A percentile compares a stretch with the other conserved stretches of the same genome.
Evolutionary conservation across 2,329 filamentous ascomycete species (phyloP).

Genomic region (Cladosporium sp.): DNA sequence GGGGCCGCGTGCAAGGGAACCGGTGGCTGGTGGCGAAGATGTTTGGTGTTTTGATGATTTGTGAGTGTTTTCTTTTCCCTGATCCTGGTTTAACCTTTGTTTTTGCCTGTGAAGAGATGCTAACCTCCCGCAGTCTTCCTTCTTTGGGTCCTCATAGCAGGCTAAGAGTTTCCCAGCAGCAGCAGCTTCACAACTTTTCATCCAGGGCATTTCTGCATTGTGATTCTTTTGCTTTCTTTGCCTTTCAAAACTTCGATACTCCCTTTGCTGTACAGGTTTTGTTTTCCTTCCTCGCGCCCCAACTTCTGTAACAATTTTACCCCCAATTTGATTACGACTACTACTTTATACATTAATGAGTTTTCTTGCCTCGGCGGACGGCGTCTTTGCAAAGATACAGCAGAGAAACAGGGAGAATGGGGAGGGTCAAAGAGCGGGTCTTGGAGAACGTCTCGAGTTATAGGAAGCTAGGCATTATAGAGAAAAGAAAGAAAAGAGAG

Average conservation of each 20-base stretch:
- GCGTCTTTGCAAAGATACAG: background rate
- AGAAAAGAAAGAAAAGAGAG: background rate
- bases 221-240: background rate
- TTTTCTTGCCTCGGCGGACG: background rate
- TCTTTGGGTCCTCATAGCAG: slow-evolving; percentile 26
- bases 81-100: background rate
- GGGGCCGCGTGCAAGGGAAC: slow-evolving; percentile 90
- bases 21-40: slow-evolving; percentile 86
- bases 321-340: background rate
- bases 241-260: background rate
- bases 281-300: background rate
- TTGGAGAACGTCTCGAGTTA: background rate
- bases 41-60: slow-evolving; percentile 92
- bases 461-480: background rate
- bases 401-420: background rate
- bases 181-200: background rate
- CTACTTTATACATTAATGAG: background rate
- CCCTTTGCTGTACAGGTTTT: background rate
- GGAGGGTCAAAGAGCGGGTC: background rate
- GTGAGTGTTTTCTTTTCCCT: background rate
- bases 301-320: background rate
- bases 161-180: slow-evolving; percentile 14
- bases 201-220: background rate
- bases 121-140: slow-evolving; percentile 33
- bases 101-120: background rate